phyloP scores from a whole-genome alignment of 2,329 filamentous ascomycete genomes.

The Arthrobotrys pseudoclavata region DNA sequence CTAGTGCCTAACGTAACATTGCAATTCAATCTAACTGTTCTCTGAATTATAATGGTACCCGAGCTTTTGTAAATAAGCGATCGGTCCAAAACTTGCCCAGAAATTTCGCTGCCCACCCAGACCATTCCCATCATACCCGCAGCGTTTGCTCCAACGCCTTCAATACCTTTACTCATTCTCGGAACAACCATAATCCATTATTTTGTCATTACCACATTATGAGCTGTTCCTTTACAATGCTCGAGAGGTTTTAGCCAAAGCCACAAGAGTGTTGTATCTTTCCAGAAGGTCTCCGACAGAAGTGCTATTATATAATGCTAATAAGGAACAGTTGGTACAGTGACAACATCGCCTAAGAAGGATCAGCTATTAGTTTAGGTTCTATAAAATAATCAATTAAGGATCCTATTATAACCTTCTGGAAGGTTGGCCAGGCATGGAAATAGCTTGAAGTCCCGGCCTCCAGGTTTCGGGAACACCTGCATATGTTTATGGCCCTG shows the following conservation, averaged over 20 bases:
- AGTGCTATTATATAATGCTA: slow-evolving; percentile 25
- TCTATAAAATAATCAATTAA: not conserved
- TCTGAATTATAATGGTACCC: slow-evolving; percentile 12
- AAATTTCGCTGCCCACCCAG: slow-evolving; percentile 63
- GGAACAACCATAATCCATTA: slow-evolving; percentile 65
- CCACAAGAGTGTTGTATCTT: slow-evolving; percentile 46
- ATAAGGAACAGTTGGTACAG: slow-evolving; percentile 48
- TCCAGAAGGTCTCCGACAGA: slow-evolving; percentile 38
- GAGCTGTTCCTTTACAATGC: slow-evolving; percentile 60
- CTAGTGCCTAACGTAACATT: not conserved
- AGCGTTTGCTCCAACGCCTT: slow-evolving; percentile 64
- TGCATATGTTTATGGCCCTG: slow-evolving; percentile 69
- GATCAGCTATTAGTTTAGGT: not conserved
- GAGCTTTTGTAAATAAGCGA: slow-evolving; percentile 43
- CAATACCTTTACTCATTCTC: slow-evolving; percentile 63
- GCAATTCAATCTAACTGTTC: not conserved
- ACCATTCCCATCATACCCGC: slow-evolving; percentile 66
- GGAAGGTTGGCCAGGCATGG: slow-evolving; percentile 57
- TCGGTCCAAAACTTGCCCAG: slow-evolving; percentile 63
- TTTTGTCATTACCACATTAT: slow-evolving; percentile 65
- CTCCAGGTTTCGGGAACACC: slow-evolving; percentile 65
- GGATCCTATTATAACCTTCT: slow-evolving; percentile 6
- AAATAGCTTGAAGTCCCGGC: slow-evolving; percentile 60
- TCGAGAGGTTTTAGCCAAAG: slow-evolving; percentile 61
- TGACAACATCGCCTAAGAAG: slow-evolving; percentile 39